A percentile compares a stretch with the other conserved stretches of the same genome.
Conservation (phyloP, 2,329 filamentous ascomycete genomes). For the Alternaria ventricosa region DNA sequence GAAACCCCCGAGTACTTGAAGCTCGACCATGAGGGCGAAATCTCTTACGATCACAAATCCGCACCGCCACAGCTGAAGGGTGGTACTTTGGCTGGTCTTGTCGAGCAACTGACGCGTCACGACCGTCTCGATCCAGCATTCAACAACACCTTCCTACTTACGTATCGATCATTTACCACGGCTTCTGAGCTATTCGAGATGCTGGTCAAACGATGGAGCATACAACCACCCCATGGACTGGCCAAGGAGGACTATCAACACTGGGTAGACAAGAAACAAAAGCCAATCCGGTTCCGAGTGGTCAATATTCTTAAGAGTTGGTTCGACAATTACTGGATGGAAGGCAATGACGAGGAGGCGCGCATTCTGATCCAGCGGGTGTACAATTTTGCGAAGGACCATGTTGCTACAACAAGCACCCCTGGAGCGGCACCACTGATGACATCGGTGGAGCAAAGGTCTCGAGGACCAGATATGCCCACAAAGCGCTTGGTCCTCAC, state of each 20-base stretch:
- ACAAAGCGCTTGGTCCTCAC: slow-evolving; percentile 88
- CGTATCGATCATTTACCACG: slow-evolving; percentile 92
- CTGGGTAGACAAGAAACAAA: slow-evolving; percentile 95
- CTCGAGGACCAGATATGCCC: slow-evolving; percentile 85
- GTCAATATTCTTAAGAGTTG: slow-evolving; percentile 98
- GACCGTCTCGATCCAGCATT: slow-evolving; percentile 95
- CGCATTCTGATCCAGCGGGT: slow-evolving; percentile 86
- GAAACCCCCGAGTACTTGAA: slow-evolving; percentile 84
- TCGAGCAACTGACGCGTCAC: slow-evolving; percentile 93
- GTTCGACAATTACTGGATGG: slow-evolving; percentile 99
- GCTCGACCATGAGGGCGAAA: slow-evolving; percentile 85
- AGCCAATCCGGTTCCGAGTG: slow-evolving; percentile 91
- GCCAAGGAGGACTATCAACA: slow-evolving; percentile 76
- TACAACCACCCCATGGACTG: slow-evolving; percentile 87
- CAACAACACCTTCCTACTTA: slow-evolving; percentile 97
- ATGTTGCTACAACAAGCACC: slow-evolving; percentile 90
- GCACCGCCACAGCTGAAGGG: slow-evolving; percentile 80
- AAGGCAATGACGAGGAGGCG: slow-evolving; percentile 83
- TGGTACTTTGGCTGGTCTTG: slow-evolving; percentile 84
- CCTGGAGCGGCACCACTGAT: slow-evolving; percentile 85
- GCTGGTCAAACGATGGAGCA: slow-evolving; percentile 87
- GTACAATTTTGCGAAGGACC: slow-evolving; percentile 88
- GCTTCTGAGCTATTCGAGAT: slow-evolving; percentile 92
- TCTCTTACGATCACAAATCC: slow-evolving; percentile 87
- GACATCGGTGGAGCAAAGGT: slow-evolving; percentile 84